Evolutionary conservation across 78 protist genomes (phyloP).

Genomic region (Dictyostelium capitatum): DNA sequence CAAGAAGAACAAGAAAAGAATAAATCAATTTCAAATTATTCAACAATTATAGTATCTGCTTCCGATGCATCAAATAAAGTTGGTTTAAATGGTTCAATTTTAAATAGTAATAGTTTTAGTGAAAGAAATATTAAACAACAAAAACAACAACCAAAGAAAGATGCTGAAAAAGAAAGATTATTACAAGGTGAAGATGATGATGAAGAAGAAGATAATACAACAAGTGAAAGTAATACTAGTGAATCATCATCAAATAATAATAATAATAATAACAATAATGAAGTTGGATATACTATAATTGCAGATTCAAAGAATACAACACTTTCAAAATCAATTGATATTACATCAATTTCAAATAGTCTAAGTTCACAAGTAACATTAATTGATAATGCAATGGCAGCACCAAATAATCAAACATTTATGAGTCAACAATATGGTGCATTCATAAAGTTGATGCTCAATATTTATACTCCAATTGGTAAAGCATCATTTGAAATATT

Average conservation of each 20-base stretch:
- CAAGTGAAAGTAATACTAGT: not conserved
- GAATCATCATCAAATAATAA: not conserved
- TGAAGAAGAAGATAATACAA: not conserved
- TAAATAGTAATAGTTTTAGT: too few relatives aligned
- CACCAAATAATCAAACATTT: slow-evolving; percentile 22
- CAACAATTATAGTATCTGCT: not conserved
- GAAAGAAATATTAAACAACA: not conserved
- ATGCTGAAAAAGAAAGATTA: not conserved
- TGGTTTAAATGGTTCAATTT: too few relatives aligned
- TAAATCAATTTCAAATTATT: slow-evolving; percentile 13
- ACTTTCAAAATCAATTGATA: not conserved
- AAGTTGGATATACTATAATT: not conserved
- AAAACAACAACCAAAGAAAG: not conserved
- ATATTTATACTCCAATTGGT: slow-evolving; percentile 50
- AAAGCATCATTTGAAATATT: slow-evolving; percentile 39
- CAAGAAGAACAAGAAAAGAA: not conserved
- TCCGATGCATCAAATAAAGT: not conserved
- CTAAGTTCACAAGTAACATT: not conserved
- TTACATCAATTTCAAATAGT: not conserved
- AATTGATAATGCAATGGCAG: not conserved
- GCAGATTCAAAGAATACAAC: not conserved
- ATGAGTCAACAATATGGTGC: slow-evolving; percentile 41
- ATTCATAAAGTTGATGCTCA: slow-evolving; percentile 27
- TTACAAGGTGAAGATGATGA: not conserved
- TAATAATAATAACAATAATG: not conserved